Conservation (phyloP, 805 yeast genomes). For the Priceomyces carsonii region DNA sequence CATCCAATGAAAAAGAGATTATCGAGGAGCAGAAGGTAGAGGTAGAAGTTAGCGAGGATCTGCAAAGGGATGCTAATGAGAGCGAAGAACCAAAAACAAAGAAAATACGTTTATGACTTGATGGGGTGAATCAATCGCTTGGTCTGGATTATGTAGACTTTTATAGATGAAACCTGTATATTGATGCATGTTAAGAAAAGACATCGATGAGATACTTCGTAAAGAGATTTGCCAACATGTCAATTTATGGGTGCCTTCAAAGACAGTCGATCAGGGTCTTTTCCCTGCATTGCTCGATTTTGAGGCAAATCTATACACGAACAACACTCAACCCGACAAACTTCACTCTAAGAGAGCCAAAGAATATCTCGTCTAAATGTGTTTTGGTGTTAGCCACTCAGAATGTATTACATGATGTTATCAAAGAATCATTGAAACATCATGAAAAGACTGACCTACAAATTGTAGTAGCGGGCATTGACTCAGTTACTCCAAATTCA, state of each 20-base stretch:
- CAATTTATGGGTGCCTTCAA: too few species aligned
- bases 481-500: slow-evolving; percentile 34
- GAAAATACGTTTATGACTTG: too few species aligned
- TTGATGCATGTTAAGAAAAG: too few species aligned
- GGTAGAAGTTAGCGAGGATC: too few species aligned
- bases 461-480: slow-evolving; percentile 43
- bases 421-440: slow-evolving; percentile 28
- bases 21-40: too few species aligned
- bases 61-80: too few species aligned
- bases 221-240: too few species aligned
- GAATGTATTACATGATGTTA: slow-evolving; percentile 26
- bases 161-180: too few species aligned
- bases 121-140: too few species aligned
- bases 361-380: slow-evolving; percentile 24
- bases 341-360: slow-evolving; percentile 9
- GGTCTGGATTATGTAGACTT: too few species aligned
- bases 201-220: too few species aligned
- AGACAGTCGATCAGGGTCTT: slow-evolving; percentile 1
- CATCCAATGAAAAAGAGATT: slow-evolving; percentile 10
- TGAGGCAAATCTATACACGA: slow-evolving; percentile 3
- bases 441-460: slow-evolving; percentile 28
- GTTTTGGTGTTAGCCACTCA: slow-evolving; percentile 39
- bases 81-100: too few species aligned
- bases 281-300: neutral
- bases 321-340: slow-evolving; percentile 17